Evolutionary conservation across 139 green algal genomes (phyloP).

Genomic region (Astrephomene gubernaculifera): DNA sequence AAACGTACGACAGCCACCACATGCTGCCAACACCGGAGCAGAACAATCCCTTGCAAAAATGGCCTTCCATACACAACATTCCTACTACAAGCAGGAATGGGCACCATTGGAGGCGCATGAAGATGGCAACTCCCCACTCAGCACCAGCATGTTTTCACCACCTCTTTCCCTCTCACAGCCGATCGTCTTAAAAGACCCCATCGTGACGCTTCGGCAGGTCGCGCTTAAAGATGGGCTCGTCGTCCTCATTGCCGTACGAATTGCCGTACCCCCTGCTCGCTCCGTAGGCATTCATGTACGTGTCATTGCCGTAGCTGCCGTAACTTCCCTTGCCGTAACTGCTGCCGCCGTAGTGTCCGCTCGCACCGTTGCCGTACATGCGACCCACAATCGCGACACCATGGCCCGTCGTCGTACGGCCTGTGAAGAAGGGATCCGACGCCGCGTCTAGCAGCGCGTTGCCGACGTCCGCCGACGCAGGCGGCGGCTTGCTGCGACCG

Average conservation of each 20-base stretch:
- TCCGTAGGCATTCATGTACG: slow-evolving; percentile 21
- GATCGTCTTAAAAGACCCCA: slow-evolving; percentile 4
- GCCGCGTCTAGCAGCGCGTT: slow-evolving; percentile 32
- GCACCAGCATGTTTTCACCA: too few relatives aligned
- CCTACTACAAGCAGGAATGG: too few relatives aligned
- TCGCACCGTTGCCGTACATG: background rate
- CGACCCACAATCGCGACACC: slow-evolving; percentile 24
- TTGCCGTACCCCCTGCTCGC: slow-evolving; percentile 3
- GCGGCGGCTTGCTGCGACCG: slow-evolving; percentile 3
- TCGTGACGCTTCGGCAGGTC: slow-evolving; percentile 11
- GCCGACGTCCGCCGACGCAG: background rate
- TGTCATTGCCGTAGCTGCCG: slow-evolving; percentile 3
- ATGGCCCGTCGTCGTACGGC: background rate
- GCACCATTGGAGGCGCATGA: too few relatives aligned
- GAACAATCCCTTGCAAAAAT: too few relatives aligned
- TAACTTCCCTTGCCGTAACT: slow-evolving; percentile 41
- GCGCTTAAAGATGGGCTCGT: slow-evolving; percentile 41
- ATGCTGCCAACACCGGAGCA: too few relatives aligned
- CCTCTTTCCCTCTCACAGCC: too few relatives aligned
- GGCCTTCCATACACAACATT: too few relatives aligned
- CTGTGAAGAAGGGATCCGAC: slow-evolving; percentile 19
- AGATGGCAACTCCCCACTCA: too few relatives aligned
- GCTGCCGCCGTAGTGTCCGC: slow-evolving; percentile 11
- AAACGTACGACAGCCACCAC: too few relatives aligned
- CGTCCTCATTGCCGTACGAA: slow-evolving; percentile 12